These are phyloP conservation scores for Thalassiosira delicatula DNA, from an alignment of 352 stramenopile species.

Conservation along the genomic window DNA sequence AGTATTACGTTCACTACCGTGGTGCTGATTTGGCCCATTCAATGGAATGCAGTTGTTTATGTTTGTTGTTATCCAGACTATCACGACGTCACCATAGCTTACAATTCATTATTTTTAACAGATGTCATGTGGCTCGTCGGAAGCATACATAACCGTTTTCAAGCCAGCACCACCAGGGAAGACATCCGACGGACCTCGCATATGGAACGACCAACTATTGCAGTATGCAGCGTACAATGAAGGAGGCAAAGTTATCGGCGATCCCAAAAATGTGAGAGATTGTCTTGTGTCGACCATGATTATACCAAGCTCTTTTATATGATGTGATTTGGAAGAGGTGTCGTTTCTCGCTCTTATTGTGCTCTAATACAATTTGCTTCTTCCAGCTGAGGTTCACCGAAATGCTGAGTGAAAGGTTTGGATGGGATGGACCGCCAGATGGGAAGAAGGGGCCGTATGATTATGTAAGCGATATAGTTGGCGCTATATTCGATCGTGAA, in stretches of 20 bases:
- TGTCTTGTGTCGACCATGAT: too few relatives aligned
- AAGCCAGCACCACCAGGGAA: slow-evolving; percentile 18
- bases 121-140: slow-evolving; percentile 46
- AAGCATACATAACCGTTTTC: slow-evolving; percentile 59
- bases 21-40: too few relatives aligned
- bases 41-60: too few relatives aligned
- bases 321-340: too few relatives aligned
- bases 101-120: too few relatives aligned
- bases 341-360: neutral
- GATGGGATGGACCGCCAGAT: slow-evolving; percentile 45
- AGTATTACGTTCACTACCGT: too few relatives aligned
- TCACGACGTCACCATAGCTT: too few relatives aligned
- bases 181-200: slow-evolving; percentile 31
- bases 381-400: slow-evolving; percentile 53
- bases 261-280: slow-evolving; percentile 53
- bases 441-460: slow-evolving; percentile 33
- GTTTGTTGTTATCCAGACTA: too few relatives aligned
- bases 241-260: slow-evolving; percentile 15
- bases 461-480: too few relatives aligned
- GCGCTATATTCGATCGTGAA: too few relatives aligned
- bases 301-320: too few relatives aligned
- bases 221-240: slow-evolving; percentile 45
- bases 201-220: slow-evolving; percentile 62
- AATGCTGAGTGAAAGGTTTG: slow-evolving; percentile 58
- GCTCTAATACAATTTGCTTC: neutral